Evolutionary conservation across 2,329 filamentous ascomycete species (phyloP).

Genomic region (Penicillium sp.): DNA sequence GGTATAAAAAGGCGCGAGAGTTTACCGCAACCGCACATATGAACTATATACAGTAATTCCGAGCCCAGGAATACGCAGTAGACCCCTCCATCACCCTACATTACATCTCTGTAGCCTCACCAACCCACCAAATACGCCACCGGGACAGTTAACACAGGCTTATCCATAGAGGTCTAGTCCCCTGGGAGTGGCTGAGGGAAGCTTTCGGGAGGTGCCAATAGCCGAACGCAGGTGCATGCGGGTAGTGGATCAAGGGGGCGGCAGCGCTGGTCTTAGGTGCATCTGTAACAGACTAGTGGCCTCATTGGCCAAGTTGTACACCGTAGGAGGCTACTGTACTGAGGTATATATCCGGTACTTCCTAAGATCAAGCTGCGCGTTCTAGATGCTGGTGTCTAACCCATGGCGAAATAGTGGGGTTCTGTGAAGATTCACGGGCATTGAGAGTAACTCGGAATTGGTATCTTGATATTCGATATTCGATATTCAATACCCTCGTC

Average conservation of each 20-base stretch:
- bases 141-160: conserved; percentile 20
- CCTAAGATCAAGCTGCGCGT: neutral
- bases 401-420: no score
- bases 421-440: neutral
- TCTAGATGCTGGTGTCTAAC: neutral
- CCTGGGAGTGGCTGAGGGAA: conserved; percentile 27
- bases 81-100: neutral
- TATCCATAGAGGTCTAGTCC: conserved; percentile 17
- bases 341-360: neutral
- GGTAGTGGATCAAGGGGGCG: conserved; percentile 9
- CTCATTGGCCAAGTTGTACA: neutral
- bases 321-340: neutral
- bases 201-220: conserved; percentile 24
- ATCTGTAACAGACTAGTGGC: neutral
- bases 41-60: no score
- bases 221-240: conserved; percentile 8
- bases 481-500: conserved; percentile 11
- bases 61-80: no score
- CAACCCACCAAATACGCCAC: conserved; percentile 1
- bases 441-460: conserved; percentile 15
- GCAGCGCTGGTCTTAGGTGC: neutral
- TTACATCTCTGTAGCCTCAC: neutral
- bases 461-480: conserved; percentile 8
- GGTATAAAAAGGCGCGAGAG: no score
- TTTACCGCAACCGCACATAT: no score